phyloP scores from a whole-genome alignment of 2,329 filamentous ascomycete species.

The Alternaria sp. region DNA sequence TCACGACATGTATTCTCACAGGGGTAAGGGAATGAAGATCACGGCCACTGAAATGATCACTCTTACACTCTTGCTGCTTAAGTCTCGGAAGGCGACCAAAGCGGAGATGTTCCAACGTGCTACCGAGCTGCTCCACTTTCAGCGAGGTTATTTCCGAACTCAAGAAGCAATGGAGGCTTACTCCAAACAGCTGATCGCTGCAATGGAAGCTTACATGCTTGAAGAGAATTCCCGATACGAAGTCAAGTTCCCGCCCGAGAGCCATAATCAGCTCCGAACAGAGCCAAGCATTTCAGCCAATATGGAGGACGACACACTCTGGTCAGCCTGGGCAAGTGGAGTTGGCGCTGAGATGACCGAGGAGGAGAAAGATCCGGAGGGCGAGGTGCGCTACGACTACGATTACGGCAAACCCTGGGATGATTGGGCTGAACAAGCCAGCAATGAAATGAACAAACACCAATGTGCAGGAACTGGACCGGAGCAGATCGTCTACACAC shows the following conservation, averaged over 20 bases:
- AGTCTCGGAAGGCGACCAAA: neutral
- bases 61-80: neutral
- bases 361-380: neutral
- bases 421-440: neutral
- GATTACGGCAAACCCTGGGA: neutral
- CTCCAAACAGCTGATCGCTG: neutral
- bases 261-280: neutral
- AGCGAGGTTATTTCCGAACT: neutral
- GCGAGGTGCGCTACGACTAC: neutral
- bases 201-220: neutral
- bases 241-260: neutral
- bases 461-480: neutral
- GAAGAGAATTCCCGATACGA: neutral
- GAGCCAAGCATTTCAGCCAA: neutral
- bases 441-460: too few relatives aligned
- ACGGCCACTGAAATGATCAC: neutral
- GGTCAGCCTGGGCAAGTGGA: neutral
- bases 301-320: too few relatives aligned
- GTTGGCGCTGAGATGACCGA: neutral
- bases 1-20: neutral
- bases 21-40: neutral
- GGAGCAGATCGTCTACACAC: neutral
- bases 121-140: neutral
- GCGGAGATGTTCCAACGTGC: neutral
- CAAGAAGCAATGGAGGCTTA: neutral